These are phyloP conservation scores for Lentinus brumalis DNA, from an alignment of 768 basidiomycete species.

Conservation along the genomic window DNA sequence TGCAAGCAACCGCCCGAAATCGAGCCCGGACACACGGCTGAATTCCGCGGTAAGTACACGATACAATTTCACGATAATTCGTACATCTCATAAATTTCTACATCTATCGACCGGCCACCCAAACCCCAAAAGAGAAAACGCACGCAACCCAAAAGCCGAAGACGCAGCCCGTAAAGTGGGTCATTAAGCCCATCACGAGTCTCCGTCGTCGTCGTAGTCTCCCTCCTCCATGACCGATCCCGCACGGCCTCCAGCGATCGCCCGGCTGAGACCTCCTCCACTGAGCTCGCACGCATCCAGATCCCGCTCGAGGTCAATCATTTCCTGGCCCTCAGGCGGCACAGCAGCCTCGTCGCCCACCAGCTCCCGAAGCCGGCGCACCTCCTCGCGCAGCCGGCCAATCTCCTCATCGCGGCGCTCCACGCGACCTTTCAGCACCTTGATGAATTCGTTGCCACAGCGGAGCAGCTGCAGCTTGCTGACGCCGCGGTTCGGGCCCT, in stretches of 20 bases:
- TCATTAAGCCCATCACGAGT: background rate
- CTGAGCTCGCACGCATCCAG: conserved; percentile 54
- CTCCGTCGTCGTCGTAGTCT: conserved; percentile 16
- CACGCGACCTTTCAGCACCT: conserved; percentile 72
- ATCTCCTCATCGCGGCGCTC: conserved; percentile 84
- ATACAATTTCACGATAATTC: background rate
- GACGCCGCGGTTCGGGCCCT: conserved; percentile 94
- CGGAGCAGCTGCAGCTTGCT: conserved; percentile 91
- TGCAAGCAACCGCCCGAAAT: background rate
- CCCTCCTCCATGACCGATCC: conserved; percentile 15
- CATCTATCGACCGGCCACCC: background rate
- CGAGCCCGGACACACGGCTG: background rate
- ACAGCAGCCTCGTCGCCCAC: conserved; percentile 38
- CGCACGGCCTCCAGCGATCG: conserved; percentile 17
- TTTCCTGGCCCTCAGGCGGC: conserved; percentile 38
- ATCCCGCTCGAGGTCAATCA: conserved; percentile 57
- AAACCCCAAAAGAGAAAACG: background rate
- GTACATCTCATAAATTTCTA: background rate
- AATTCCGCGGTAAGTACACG: too few relatives aligned
- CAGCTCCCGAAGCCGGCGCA: conserved; percentile 53
- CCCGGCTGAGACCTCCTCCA: conserved; percentile 23
- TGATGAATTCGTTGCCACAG: conserved; percentile 89
- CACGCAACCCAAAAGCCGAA: background rate
- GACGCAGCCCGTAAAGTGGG: too few relatives aligned
- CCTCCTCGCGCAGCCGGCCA: conserved; percentile 61